Percentiles rank a stretch among this genome's conserved stretches.
Conservation (phyloP, 345 rosid genomes). For the Melaleuca quinquenervia region DNA sequence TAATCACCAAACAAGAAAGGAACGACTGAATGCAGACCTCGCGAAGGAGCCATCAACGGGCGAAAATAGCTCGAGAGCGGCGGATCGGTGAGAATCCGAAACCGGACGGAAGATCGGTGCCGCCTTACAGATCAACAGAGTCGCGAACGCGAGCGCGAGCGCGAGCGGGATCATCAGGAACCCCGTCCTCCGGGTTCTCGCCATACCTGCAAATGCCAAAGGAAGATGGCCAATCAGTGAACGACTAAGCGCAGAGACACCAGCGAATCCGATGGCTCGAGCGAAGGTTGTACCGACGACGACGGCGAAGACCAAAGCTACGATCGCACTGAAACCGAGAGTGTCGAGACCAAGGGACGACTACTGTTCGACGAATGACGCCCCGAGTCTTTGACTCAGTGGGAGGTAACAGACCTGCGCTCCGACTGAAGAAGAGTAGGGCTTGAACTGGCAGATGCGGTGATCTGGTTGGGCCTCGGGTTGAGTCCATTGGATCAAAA, state of each 20-base stretch:
- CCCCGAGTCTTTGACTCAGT: not conserved
- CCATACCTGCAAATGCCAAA: slow-evolving; percentile 31
- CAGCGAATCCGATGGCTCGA: not conserved
- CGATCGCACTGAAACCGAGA: not conserved
- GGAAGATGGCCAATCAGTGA: not conserved
- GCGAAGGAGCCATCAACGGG: slow-evolving; percentile 50
- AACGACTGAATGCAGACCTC: slow-evolving; percentile 28
- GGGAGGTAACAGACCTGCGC: not conserved
- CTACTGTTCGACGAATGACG: not conserved
- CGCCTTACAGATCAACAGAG: slow-evolving; percentile 40
- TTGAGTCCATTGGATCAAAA: not conserved
- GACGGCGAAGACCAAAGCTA: not conserved
- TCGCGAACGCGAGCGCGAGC: slow-evolving; percentile 4
- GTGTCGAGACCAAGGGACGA: not conserved
- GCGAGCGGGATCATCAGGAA: slow-evolving; percentile 19
- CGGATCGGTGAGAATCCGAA: slow-evolving; percentile 85
- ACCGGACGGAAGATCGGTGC: slow-evolving; percentile 65
- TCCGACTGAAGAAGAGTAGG: not conserved
- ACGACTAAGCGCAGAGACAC: not conserved
- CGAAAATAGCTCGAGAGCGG: slow-evolving; percentile 64
- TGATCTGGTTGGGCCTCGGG: not conserved
- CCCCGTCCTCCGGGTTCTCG: slow-evolving; percentile 17
- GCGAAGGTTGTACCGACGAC: not conserved
- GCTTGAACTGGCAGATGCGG: not conserved
- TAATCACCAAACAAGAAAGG: not conserved